Percentiles rank a stretch among this genome's conserved stretches.
Evolutionary conservation across 345 rosid species (phyloP).

Genomic region (Draba incana): DNA sequence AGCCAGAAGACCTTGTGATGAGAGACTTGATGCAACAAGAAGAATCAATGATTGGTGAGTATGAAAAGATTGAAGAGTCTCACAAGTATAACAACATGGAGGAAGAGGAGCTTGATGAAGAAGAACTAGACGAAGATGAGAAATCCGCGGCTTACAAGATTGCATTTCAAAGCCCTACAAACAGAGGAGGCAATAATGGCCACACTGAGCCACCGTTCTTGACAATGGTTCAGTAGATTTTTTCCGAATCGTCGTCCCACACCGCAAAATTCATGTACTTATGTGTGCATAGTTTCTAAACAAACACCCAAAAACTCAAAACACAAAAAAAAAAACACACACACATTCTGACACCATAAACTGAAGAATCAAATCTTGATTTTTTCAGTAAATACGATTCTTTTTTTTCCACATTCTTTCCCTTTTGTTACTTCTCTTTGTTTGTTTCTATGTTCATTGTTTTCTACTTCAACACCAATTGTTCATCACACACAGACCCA

Average conservation of each 20-base stretch:
- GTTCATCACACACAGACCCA: slow-evolving; percentile 30
- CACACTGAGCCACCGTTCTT: slow-evolving; percentile 52
- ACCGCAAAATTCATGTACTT: slow-evolving; percentile 41
- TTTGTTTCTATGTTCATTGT: slow-evolving; percentile 36
- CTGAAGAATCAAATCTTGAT: slow-evolving; percentile 24
- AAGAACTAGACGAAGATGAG: slow-evolving; percentile 51
- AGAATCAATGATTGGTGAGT: slow-evolving; percentile 50
- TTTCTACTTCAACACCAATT: slow-evolving; percentile 38
- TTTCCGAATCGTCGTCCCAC: background rate
- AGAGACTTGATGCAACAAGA: slow-evolving; percentile 54
- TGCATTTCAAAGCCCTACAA: slow-evolving; percentile 54
- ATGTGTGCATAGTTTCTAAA: slow-evolving; percentile 49
- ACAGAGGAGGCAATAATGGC: slow-evolving; percentile 63
- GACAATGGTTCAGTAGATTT: slow-evolving; percentile 58
- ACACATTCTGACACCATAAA: slow-evolving; percentile 39
- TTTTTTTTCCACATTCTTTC: slow-evolving; percentile 36
- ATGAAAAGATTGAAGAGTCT: slow-evolving; percentile 51
- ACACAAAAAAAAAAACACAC: slow-evolving; percentile 33
- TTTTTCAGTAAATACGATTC: slow-evolving; percentile 38
- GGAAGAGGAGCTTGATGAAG: slow-evolving; percentile 49
- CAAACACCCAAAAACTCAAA: slow-evolving; percentile 23
- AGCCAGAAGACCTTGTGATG: slow-evolving; percentile 88
- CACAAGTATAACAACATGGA: slow-evolving; percentile 47
- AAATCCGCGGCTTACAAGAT: slow-evolving; percentile 58
- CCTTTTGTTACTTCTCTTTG: slow-evolving; percentile 31